Percentiles rank a stretch among this genome's conserved stretches.
These are phyloP conservation scores for Penicillium sp. DNA, from an alignment of 2,329 filamentous ascomycete species.

Conservation along the genomic window DNA sequence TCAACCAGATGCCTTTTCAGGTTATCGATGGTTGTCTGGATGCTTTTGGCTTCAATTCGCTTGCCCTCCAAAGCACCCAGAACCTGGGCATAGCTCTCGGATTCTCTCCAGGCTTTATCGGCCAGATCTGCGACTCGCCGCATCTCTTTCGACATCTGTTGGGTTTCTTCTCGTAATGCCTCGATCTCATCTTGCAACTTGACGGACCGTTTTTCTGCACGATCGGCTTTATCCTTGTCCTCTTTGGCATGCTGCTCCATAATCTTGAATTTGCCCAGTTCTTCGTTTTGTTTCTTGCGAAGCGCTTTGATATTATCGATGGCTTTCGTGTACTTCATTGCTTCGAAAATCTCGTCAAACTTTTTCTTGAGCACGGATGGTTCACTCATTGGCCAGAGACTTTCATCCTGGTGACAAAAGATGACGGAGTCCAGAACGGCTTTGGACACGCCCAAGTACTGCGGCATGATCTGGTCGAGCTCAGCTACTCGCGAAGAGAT, in stretches of 20 bases:
- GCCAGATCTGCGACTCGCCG: conserved; percentile 46
- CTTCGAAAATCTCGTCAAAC: conserved; percentile 97
- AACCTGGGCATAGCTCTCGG: conserved; percentile 67
- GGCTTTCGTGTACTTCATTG: conserved; percentile 91
- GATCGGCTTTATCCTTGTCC: conserved; percentile 78
- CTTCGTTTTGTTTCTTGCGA: conserved; percentile 73
- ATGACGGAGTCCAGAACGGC: conserved; percentile 92
- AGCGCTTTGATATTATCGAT: conserved; percentile 90
- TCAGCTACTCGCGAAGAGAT: conserved; percentile 77
- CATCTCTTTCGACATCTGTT: conserved; percentile 50
- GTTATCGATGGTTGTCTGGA: conserved; percentile 64
- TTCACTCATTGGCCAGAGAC: conserved; percentile 92
- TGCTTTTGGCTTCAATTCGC: conserved; percentile 64
- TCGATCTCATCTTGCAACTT: conserved; percentile 60
- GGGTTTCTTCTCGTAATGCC: conserved; percentile 56
- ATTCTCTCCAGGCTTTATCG: conserved; percentile 64
- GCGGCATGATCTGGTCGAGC: conserved; percentile 76
- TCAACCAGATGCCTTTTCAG: conserved; percentile 69
- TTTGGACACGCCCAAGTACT: conserved; percentile 80
- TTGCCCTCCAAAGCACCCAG: conserved; percentile 72
- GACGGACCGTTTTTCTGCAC: conserved; percentile 60
- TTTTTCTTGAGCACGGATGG: conserved; percentile 80
- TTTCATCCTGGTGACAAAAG: conserved; percentile 98
- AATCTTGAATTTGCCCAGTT: conserved; percentile 66
- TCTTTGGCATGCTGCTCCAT: conserved; percentile 71